Evolutionary conservation across 495 filamentous ascomycete genomes (phyloP).

Genomic region (Talaromyces stipitatus): DNA sequence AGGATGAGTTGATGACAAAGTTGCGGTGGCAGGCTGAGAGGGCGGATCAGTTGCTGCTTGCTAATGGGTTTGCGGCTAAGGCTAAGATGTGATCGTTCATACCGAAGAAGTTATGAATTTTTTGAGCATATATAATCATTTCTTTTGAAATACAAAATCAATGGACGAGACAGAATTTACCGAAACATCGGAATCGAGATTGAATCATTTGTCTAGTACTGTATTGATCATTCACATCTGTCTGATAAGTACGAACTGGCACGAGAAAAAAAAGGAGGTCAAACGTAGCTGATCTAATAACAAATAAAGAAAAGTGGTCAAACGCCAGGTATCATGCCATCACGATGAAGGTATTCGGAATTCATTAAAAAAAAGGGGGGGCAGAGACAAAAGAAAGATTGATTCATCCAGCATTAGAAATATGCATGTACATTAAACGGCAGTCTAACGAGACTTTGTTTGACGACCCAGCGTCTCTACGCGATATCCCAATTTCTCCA

Average conservation of each 20-base stretch:
- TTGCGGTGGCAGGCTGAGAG: conserved; percentile 57
- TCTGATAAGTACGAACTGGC: neutral
- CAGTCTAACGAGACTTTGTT: conserved; percentile 1
- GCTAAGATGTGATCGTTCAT: conserved; percentile 26
- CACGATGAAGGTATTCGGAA: neutral
- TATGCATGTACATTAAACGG: neutral
- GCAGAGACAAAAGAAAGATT: neutral
- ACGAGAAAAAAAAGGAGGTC: neutral
- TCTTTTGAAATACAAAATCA: neutral
- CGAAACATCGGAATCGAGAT: neutral
- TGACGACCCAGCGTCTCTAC: conserved; percentile 19
- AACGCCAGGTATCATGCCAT: conserved; percentile 8
- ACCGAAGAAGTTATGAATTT: neutral
- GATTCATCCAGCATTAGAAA: neutral
- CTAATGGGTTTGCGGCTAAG: conserved; percentile 47
- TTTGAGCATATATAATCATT: neutral
- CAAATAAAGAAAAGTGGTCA: neutral
- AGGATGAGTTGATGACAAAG: conserved; percentile 52
- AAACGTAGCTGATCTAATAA: neutral
- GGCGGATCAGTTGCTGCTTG: conserved; percentile 56
- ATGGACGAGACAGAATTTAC: too few species aligned
- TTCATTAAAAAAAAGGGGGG: neutral
- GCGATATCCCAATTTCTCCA: conserved; percentile 49
- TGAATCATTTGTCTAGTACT: neutral
- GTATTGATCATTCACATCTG: neutral